Evolutionary conservation across 1,284 basidiomycete species (phyloP).

Genomic region (Apiotrichum brassicae): DNA sequence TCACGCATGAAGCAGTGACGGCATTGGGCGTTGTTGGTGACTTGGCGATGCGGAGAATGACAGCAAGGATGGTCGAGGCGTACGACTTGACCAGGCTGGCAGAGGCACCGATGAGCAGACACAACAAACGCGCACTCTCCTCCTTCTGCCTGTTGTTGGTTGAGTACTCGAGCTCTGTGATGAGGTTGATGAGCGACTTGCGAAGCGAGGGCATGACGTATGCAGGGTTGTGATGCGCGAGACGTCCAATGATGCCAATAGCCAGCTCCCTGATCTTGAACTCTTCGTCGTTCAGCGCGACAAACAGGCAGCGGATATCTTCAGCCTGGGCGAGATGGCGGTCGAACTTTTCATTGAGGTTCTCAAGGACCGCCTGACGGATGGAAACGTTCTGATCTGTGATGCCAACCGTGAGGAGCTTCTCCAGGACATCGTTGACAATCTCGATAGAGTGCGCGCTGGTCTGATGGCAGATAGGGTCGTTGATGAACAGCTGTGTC

Average conservation of each 20-base stretch:
- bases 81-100: constrained; percentile 95
- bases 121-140: constrained; percentile 82
- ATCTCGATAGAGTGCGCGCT: constrained; percentile 96
- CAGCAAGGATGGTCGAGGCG: constrained; percentile 89
- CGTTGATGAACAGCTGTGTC: constrained; percentile 83
- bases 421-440: constrained; percentile 96
- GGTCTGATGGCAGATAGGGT: constrained; percentile 94
- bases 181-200: constrained; percentile 90
- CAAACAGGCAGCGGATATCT: constrained; percentile 93
- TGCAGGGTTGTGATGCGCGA: constrained; percentile 93
- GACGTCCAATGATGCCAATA: constrained; percentile 83
- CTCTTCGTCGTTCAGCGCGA: constrained; percentile 95
- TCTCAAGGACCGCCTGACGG: constrained; percentile 78
- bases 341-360: constrained; percentile 90
- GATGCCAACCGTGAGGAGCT: constrained; percentile 91
- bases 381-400: constrained; percentile 89
- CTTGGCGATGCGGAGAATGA: constrained; percentile 68
- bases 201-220: constrained; percentile 97
- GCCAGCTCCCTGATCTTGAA: constrained; percentile 90
- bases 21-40: constrained; percentile 77
- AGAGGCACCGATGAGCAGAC: constrained; percentile 79
- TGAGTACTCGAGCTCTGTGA: constrained; percentile 96
- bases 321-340: constrained; percentile 98
- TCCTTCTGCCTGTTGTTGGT: constrained; percentile 78
- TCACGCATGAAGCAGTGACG: constrained; percentile 87